Conservation (phyloP, 2,329 filamentous ascomycete genomes). For the Epichloe hybrida region DNA sequence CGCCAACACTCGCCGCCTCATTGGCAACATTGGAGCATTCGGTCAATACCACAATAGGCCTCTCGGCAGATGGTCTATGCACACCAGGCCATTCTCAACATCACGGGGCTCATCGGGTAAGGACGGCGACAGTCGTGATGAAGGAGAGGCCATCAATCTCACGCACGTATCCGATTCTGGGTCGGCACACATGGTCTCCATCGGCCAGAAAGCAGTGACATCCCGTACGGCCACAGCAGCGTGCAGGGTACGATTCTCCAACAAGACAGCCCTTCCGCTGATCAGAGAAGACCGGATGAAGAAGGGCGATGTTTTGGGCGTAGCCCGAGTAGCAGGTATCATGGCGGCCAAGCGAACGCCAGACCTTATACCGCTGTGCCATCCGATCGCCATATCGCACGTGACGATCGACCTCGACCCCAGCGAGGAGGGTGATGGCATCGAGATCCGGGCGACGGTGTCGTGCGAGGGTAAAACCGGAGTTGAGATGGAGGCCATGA, state of each 20-base stretch:
- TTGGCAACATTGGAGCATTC: neutral
- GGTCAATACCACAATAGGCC: neutral
- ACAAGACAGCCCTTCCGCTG: slow-evolving; percentile 43
- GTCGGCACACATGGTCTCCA: slow-evolving; percentile 81
- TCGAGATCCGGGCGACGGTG: slow-evolving; percentile 61
- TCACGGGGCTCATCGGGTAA: neutral
- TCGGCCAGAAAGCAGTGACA: slow-evolving; percentile 59
- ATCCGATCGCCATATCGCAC: slow-evolving; percentile 66
- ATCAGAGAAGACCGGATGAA: slow-evolving; percentile 58
- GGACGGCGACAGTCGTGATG: slow-evolving; percentile 1
- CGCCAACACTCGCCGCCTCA: neutral
- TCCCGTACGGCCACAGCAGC: slow-evolving; percentile 60
- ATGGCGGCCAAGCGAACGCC: slow-evolving; percentile 86
- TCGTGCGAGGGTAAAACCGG: slow-evolving; percentile 79
- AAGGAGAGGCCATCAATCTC: slow-evolving; percentile 28
- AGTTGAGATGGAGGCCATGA: slow-evolving; percentile 96
- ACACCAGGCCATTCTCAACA: slow-evolving; percentile 2
- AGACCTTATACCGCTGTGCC: slow-evolving; percentile 79
- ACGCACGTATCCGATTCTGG: slow-evolving; percentile 72
- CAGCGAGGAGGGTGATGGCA: slow-evolving; percentile 16
- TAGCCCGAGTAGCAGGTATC: slow-evolving; percentile 82
- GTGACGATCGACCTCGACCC: slow-evolving; percentile 55
- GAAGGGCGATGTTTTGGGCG: slow-evolving; percentile 83
- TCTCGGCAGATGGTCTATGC: neutral
- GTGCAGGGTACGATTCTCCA: slow-evolving; percentile 61